Evolutionary conservation across 2,329 filamentous ascomycete genomes (phyloP), one percentile per base, ranked within the genome.

Genomic region (Phialophora tarda): DNA sequence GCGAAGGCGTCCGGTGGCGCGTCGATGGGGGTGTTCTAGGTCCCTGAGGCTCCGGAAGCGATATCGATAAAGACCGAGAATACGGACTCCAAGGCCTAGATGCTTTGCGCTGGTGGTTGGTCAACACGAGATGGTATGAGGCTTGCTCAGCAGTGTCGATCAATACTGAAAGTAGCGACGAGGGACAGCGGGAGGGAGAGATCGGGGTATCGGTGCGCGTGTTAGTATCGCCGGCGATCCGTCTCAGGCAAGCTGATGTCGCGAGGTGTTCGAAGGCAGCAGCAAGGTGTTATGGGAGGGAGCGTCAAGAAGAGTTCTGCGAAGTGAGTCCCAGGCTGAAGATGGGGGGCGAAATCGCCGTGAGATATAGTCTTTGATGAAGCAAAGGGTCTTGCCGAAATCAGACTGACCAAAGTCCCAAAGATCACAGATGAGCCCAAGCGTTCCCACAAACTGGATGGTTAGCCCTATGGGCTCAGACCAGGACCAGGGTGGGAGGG

Each of bases 101-200:
- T 53, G 65, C 54, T 48, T 41, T 17, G 44, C 28, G 34, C n/a
- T 51, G 26, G n/a, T 11, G 51, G 57, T 21, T 55, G 30, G 38
- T 55, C 41, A 24, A 57, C 51, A 57, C 32, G 59, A 62, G 58
- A 12, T 55, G 24, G 6, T 57, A 47, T 55, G 65, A 71, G 69
- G 71, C 69, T 72, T 67, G 71, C 71, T 69, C 69, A 67, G 58
- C 32, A 50, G n/a, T 62, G 71, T 51, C 61, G 71, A 71, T 70
- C 67, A 71, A 55, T 72, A 65, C 69, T 57, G 59, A 17, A 66
- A 64, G 32, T 14, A 51, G 67, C 55, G 60, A 64, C 34, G 59
- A 47, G 56, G 28, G 32, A 4, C 17, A 10, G 56, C 38, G 48
- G 41, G 50, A 61, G 21, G 47, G 30, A 61, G 5, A n/a, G 12